A percentile compares a stretch with the other conserved stretches of the same genome.
These are phyloP conservation scores for Allodekkera sacchari DNA, from an alignment of 805 yeast species.

Conservation along the genomic window DNA sequence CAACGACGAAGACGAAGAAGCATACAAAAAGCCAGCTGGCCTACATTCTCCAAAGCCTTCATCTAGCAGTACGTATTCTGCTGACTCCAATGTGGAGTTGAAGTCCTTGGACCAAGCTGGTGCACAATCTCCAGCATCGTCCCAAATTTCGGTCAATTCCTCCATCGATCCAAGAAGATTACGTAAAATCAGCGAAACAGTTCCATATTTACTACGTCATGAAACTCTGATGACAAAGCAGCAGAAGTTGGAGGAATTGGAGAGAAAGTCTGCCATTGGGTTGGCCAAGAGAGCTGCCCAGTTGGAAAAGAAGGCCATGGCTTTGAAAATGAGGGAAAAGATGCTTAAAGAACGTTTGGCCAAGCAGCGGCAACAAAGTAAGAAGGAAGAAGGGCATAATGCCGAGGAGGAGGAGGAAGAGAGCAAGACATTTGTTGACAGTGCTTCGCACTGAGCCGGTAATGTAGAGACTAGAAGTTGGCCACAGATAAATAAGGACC, in stretches of 20 bases:
- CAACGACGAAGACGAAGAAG: slow-evolving; percentile 3
- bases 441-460: no score
- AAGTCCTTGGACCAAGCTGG: slow-evolving; percentile 13
- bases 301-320: slow-evolving; percentile 67
- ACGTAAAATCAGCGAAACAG: slow-evolving; percentile 73
- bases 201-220: slow-evolving; percentile 75
- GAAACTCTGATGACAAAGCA: slow-evolving; percentile 69
- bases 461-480: no score
- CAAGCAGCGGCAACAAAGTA: no score
- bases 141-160: slow-evolving; percentile 16
- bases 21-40: slow-evolving; percentile 2
- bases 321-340: slow-evolving; percentile 59
- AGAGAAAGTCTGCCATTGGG: slow-evolving; percentile 68
- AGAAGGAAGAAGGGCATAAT: no score
- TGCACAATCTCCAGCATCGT: slow-evolving; percentile 5
- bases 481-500: no score
- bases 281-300: slow-evolving; percentile 67
- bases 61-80: slow-evolving; percentile 11
- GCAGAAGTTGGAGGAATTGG: slow-evolving; percentile 71
- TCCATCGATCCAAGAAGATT: slow-evolving; percentile 47
- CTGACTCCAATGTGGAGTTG: slow-evolving; percentile 19
- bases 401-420: no score
- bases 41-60: slow-evolving; percentile 14
- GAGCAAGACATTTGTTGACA: no score
- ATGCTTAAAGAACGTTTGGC: slow-evolving; percentile 38